phyloP scores from a whole-genome alignment of 768 basidiomycete species.

The Imleria badia region DNA sequence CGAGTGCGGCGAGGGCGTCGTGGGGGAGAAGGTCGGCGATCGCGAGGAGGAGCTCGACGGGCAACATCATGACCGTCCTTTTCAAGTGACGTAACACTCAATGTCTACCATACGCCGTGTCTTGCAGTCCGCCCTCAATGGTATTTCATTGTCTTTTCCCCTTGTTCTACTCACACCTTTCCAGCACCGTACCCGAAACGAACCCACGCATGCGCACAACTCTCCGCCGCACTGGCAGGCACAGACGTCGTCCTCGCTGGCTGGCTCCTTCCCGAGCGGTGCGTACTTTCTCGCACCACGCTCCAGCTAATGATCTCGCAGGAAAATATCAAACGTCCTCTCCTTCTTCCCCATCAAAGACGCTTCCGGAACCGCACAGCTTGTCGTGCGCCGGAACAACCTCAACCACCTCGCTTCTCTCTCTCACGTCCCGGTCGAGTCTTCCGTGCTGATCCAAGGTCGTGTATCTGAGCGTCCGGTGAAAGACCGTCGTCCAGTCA shows the following conservation, averaged over 20 bases:
- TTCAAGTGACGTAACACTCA: background rate
- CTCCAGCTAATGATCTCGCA: conserved; percentile 41
- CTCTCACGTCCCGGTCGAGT: conserved; percentile 70
- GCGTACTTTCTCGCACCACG: conserved; percentile 30
- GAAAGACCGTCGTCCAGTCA: conserved; percentile 60
- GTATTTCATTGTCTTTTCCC: background rate
- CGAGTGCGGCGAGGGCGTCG: conserved; percentile 47
- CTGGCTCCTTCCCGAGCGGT: conserved; percentile 84
- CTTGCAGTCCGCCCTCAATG: background rate
- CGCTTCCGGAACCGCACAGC: conserved; percentile 72
- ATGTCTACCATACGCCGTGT: background rate
- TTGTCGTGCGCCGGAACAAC: conserved; percentile 57
- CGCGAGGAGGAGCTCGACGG: conserved; percentile 55
- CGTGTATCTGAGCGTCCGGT: conserved; percentile 63
- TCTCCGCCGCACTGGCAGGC: conserved; percentile 54
- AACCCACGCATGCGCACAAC: conserved; percentile 64
- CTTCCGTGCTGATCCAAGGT: conserved; percentile 74
- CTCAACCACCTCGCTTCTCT: conserved; percentile 41
- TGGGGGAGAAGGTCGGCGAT: conserved; percentile 41
- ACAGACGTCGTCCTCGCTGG: conserved; percentile 70
- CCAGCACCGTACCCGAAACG: conserved; percentile 57
- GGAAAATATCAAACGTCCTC: conserved; percentile 63
- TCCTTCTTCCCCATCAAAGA: conserved; percentile 90
- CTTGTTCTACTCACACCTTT: no score
- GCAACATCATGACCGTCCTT: no score